Base-by-base conservation (phyloP, 2,329 filamentous ascomycete genomes). In the Chrysoporthe austroafricana region DNA sequence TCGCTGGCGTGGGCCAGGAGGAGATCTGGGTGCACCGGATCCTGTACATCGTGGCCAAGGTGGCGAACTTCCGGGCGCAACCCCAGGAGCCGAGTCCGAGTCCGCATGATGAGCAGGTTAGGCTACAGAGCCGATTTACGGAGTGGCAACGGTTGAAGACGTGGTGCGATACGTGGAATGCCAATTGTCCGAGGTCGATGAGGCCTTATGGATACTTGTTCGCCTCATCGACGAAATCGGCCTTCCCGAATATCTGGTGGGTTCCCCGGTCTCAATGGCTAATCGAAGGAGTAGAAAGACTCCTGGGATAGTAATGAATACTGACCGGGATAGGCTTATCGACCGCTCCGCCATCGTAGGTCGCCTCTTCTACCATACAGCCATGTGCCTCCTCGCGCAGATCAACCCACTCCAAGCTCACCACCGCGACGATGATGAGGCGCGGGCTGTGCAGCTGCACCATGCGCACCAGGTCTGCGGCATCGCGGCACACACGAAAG, bases 21-120 rank as follows among this genome's bases (percentile, higher is more conserved):
- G 93, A 97, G 74, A 76, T 90, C 11, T 97, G 95, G 94, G 91
- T 94, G 21, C 91, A 97, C 75, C 88, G 92, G 39, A 96, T 97
- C 70, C 83, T 97, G 50, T 97, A 94, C 79, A 91, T 97, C 71
- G 86, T 96, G 61, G 94, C 92, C 60, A 97, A 94, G 76, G 88
- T 97, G 61, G 88, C 90, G 71, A 96, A 96, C 78, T 97, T 97
- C 77, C 88, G 92, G 50, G 90, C 92, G 1, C 83, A 85, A 21
- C 87, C 87, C 68, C 85, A 88, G 67, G 85, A 89, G 56, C 77
- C 84, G 2, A 86, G 85, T 56, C 82, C 86, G 7, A 86, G 85
- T 56, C 82, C 86, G 7, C 86, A 88, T 66, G 87, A 88, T 54
- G 87, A 92, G 74, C 87, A 91, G 69, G 80, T 87, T 18, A 84